Base-by-base conservation (phyloP, 2,329 filamentous ascomycete genomes). In the Pleomassaria siparia region DNA sequence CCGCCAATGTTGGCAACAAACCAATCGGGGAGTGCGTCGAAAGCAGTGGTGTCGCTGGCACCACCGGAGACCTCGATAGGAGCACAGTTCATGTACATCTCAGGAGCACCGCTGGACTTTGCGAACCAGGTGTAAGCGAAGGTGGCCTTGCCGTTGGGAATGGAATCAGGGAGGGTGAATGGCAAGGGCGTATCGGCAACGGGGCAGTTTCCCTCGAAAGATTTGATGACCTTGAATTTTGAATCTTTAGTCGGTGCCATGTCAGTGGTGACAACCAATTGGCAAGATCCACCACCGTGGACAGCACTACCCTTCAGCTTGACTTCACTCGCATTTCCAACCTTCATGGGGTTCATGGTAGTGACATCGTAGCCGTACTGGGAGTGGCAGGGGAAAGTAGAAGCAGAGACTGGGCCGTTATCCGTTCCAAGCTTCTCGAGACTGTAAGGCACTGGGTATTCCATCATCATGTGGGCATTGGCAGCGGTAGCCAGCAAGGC, bases 81-180 rank as follows among this genome's bases (percentile, higher is more conserved):
- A 0, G 87, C 89, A 58, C 92, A 97, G 80, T 96, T 95, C 91
- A 95, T 95, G 80, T 96, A 96, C 78, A 96, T 86, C 68, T 97
- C 92, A 1, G 91, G 85, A 69, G 88, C 91, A 3, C 92, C 92
- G 7, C 91, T 67, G 37, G 67, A 9, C 33, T 86, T 86, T 50
- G 96, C 92, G 74, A 95, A 86, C 92, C 92, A 97, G 0, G 90
- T 91, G 90, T 91, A 96, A 0, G 89, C 89, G 4, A 97, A 77
- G 0, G 85, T 88, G 21, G 88, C 91, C 32, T 91, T 80, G 3
- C 92, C 94, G 1, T 85, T 75, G 8, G 85, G 82, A 39, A 96
- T 79, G 18, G 85, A 81, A 0, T 78, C 68, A 0, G 91, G 92
- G 5, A 96, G 83, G 0, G 74, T 80, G 73, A 86, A 95, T 24